Conservation (phyloP, 768 basidiomycete species). For the Tubosaeta sp. region DNA sequence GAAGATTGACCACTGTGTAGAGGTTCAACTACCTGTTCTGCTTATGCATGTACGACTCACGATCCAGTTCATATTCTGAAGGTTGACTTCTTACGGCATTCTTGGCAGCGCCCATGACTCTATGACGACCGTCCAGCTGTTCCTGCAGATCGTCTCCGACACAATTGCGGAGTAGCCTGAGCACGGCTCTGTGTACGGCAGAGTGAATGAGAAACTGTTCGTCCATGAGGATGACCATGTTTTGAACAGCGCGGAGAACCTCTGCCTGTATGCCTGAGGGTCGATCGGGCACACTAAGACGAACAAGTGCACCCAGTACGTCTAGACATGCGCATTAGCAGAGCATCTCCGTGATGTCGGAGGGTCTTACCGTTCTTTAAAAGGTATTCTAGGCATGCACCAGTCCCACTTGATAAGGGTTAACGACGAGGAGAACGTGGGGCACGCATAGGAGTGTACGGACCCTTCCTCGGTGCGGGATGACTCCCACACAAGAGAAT, state of each 20-base stretch:
- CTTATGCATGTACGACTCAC: conserved; percentile 43
- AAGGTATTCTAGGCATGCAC: conserved; percentile 86
- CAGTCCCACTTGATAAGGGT: conserved; percentile 59
- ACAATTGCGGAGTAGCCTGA: conserved; percentile 79
- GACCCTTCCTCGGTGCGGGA: conserved; percentile 85
- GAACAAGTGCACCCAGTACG: conserved; percentile 79
- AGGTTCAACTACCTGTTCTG: conserved; percentile 4
- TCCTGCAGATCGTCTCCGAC: conserved; percentile 92
- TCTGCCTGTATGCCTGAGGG: conserved; percentile 90
- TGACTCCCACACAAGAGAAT: conserved; percentile 82
- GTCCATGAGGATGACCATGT: conserved; percentile 87
- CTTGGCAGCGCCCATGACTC: conserved; percentile 81
- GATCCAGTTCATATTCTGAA: conserved; percentile 86
- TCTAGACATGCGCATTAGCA: conserved; percentile 40
- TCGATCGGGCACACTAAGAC: conserved; percentile 78
- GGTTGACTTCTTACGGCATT: conserved; percentile 62
- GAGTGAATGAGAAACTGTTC: conserved; percentile 93
- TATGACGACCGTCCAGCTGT: conserved; percentile 71
- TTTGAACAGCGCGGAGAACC: conserved; percentile 80
- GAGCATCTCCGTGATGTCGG: not conserved
- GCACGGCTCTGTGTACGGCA: conserved; percentile 82
- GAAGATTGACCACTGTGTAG: conserved; percentile 75
- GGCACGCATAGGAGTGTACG: conserved; percentile 28
- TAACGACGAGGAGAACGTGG: conserved; percentile 4
- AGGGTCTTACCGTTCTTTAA: conserved; percentile 70